These are phyloP conservation scores for Avicennia marina DNA, from an alignment of 257 asterid genomes.

Conservation along the genomic window DNA sequence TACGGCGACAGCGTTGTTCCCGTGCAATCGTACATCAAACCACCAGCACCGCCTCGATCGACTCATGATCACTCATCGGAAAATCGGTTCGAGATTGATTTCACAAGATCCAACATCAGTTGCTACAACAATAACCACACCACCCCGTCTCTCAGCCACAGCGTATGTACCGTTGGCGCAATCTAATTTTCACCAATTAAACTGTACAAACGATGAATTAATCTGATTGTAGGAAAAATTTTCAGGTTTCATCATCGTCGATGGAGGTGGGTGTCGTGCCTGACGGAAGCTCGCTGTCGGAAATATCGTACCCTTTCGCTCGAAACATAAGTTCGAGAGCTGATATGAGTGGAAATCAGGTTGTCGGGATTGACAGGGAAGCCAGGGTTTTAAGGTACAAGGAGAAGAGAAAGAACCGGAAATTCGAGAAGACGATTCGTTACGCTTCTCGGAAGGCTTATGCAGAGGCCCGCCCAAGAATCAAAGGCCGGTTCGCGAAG, in stretches of 20 bases:
- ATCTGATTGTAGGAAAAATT: not conserved
- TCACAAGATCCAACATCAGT: constrained; percentile 30
- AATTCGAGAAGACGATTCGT: constrained; percentile 66
- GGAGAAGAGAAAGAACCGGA: constrained; percentile 70
- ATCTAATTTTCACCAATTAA: not conserved
- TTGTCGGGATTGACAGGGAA: constrained; percentile 48
- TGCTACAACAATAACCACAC: constrained; percentile 36
- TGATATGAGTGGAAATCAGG: constrained; percentile 29
- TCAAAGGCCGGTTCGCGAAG: constrained; percentile 74
- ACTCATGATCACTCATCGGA: constrained; percentile 27
- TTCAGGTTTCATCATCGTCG: constrained; percentile 77
- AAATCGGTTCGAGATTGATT: constrained; percentile 35
- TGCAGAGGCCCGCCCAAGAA: constrained; percentile 75
- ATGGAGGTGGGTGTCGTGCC: constrained; percentile 78
- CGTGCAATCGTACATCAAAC: constrained; percentile 24
- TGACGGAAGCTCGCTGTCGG: constrained; percentile 53
- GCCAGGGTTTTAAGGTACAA: constrained; percentile 76
- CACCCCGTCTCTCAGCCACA: constrained; percentile 33
- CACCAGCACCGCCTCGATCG: constrained; percentile 18
- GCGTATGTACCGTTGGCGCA: constrained; percentile 48
- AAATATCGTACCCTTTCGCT: constrained; percentile 38
- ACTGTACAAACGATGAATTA: not conserved
- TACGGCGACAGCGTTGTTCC: constrained; percentile 43
- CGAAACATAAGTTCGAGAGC: no score
- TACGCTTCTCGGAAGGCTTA: constrained; percentile 81